Evolutionary conservation across 192 early-diverging fungal species (phyloP), one percentile per base, ranked within the genome.

Genomic region (Gonapodya sp.): DNA sequence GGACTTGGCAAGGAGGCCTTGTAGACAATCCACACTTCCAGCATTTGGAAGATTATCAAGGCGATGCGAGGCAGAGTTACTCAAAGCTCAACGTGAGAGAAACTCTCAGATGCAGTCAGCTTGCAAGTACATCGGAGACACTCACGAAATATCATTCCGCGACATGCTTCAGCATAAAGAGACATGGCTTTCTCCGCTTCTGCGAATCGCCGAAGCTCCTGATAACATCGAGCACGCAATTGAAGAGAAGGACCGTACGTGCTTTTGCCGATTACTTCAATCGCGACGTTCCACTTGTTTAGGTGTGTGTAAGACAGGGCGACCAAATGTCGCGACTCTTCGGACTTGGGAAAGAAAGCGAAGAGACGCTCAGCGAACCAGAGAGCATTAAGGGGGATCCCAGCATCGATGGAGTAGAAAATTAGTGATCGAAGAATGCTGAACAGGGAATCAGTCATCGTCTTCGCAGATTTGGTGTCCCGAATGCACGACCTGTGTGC

Each of bases 141-240:
- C n/a, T n/a, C n/a, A n/a, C n/a, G n/a, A n/a, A n/a, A n/a, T n/a
- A n/a, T n/a, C n/a, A n/a, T n/a, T n/a, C n/a, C n/a, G n/a, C n/a
- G n/a, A n/a, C n/a, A n/a, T n/a, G n/a, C n/a, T n/a, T n/a, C n/a
- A n/a, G n/a, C n/a, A n/a, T n/a, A n/a, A n/a, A n/a, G n/a, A n/a
- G n/a, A n/a, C n/a, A 87, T 73, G 35, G 81, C 82, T 24, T 79
- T 82, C 36, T 35, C 82, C 35, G 84, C 82, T 36, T 86, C 85
- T 1, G 81, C 73, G 35, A 82, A 82, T 1, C 82, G 82, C 73
- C 84, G 37, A 0, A 88, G 35, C 31, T 88, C 86, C 73, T 87
- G 79, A 36, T 85, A 88, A 35, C 87, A 88, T 81, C 83, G 83
- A 18, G 87, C 87, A 80, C 85, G 86, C 0, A 88, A 78, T 36